A percentile compares a stretch with the other conserved stretches of the same genome.
These are phyloP conservation scores for Microbotryum intermedium DNA, from an alignment of 1,284 basidiomycete species.

Conservation along the genomic window DNA sequence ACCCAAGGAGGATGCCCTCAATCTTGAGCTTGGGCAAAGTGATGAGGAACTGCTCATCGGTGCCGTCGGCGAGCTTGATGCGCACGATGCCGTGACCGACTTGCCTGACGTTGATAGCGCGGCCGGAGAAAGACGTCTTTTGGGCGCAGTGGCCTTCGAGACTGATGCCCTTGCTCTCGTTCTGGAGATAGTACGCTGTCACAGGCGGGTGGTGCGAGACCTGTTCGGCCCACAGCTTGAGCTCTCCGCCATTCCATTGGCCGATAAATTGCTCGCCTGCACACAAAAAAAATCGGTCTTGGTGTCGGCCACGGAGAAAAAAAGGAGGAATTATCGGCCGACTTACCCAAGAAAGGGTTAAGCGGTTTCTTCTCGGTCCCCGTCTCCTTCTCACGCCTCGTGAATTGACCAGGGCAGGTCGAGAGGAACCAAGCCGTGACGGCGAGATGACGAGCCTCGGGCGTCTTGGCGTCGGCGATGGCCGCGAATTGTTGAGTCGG, in stretches of 20 bases:
- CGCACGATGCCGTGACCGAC: slow-evolving; percentile 85
- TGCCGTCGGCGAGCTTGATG: slow-evolving; percentile 53
- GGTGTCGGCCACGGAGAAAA: slow-evolving; percentile 10
- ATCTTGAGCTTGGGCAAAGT: slow-evolving; percentile 56
- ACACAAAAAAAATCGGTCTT: neutral
- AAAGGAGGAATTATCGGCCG: neutral
- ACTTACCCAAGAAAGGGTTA: slow-evolving; percentile 13
- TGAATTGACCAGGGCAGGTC: slow-evolving; percentile 32
- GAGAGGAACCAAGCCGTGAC: slow-evolving; percentile 88
- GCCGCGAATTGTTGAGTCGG: slow-evolving; percentile 43
- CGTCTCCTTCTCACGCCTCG: slow-evolving; percentile 33
- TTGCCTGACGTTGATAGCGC: slow-evolving; percentile 82
- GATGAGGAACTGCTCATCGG: slow-evolving; percentile 71
- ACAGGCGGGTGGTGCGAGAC: slow-evolving; percentile 77
- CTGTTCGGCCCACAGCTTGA: slow-evolving; percentile 90
- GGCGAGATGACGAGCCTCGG: slow-evolving; percentile 61
- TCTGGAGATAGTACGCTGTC: slow-evolving; percentile 59
- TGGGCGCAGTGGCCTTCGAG: slow-evolving; percentile 89
- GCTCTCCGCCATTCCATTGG: slow-evolving; percentile 74
- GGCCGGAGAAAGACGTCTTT: slow-evolving; percentile 66
- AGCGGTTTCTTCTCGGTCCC: slow-evolving; percentile 72
- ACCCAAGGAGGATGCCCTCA: slow-evolving; percentile 46
- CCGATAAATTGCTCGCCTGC: slow-evolving; percentile 68
- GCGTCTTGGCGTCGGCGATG: slow-evolving; percentile 64
- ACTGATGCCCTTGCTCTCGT: slow-evolving; percentile 66